Evolutionary conservation across 345 rosid species (phyloP), one percentile per base, ranked within the genome.

Genomic region (Noccaea bulbosa): DNA sequence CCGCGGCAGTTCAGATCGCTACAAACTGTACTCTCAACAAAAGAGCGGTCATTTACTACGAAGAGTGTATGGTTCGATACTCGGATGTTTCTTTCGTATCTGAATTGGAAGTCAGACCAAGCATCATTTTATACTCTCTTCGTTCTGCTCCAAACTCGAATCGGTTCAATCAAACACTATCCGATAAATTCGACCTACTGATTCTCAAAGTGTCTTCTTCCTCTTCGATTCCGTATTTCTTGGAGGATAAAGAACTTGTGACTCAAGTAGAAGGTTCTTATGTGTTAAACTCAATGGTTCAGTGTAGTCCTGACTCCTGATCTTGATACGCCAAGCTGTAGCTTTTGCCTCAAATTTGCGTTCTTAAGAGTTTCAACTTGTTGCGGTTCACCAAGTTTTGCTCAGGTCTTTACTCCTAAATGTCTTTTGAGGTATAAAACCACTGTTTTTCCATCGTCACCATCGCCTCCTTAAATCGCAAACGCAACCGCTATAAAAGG

Each of bases 41-140:
- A 27, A 27, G 4, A 27, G 30, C 30, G 30, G 30, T 27, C 30
- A 27, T 27, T 2, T 27, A 43, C 54, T 82, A 58, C 40, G 77
- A 82, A 11, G 45, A 64, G 49, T 87, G 88, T 65, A 47, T 67
- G 69, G 5, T 84, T 7, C 71, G 82, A 2, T 81, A 81, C 66
- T 76, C 83, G 0, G 47, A 78, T 27, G 11, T 2, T 0, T 47
- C 56, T 12, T 69, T 58, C 57, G 58, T 57, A 37, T 6, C 33
- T 22, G 7, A 10, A 7, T 4, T 65, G 5, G 57, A 65, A 35
- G 5, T 7, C 6, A 12, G 0, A 20, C 70, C 58, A 32, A 1
- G 7, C 30, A 1, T 1, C 24, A 0, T 10, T 33, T 0, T 5
- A 4, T 37, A 3, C 12, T 48, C 34, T 12, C 10, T 0, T 0